Percentiles rank a stretch among this genome's conserved stretches.
These are phyloP conservation scores for Paracoccidioides lutzii DNA, from an alignment of 2,329 filamentous ascomycete genomes.

Conservation along the genomic window DNA sequence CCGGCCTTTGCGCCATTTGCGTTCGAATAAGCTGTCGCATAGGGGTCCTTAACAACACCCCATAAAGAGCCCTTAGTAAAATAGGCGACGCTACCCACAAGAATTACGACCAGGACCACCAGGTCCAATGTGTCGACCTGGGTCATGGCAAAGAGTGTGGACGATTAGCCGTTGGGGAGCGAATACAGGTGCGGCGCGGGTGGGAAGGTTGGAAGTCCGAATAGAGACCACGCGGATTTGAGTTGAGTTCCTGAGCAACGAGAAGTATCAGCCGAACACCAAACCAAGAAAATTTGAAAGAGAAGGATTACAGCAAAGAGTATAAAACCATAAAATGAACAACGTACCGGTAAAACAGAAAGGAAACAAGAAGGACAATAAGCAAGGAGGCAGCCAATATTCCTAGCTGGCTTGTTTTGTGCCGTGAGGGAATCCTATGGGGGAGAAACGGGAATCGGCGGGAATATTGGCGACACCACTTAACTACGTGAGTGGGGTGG, in stretches of 20 bases:
- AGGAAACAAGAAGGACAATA: background rate
- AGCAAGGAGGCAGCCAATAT: background rate
- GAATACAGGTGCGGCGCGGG: background rate
- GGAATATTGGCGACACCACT: too few relatives aligned
- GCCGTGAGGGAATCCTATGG: too few relatives aligned
- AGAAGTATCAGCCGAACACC: background rate
- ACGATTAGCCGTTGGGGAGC: background rate
- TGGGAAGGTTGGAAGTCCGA: background rate
- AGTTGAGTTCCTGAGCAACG: background rate
- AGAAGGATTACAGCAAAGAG: background rate
- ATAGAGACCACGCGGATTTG: background rate
- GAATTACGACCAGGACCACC: constrained; percentile 71
- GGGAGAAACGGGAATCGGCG: too few relatives aligned
- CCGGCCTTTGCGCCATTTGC: constrained; percentile 59
- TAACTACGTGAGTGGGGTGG: too few relatives aligned
- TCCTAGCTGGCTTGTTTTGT: too few relatives aligned
- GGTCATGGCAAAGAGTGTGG: constrained; percentile 49
- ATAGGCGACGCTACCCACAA: constrained; percentile 82
- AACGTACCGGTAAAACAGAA: background rate
- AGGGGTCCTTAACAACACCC: constrained; percentile 79
- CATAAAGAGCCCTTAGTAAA: constrained; percentile 96
- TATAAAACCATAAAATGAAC: background rate
- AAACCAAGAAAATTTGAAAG: background rate
- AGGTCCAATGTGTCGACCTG: constrained; percentile 94
- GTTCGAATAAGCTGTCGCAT: constrained; percentile 53